phyloP scores from a whole-genome alignment of 2,329 filamentous ascomycete species.

The Paracorniculantispora psalliotae region DNA sequence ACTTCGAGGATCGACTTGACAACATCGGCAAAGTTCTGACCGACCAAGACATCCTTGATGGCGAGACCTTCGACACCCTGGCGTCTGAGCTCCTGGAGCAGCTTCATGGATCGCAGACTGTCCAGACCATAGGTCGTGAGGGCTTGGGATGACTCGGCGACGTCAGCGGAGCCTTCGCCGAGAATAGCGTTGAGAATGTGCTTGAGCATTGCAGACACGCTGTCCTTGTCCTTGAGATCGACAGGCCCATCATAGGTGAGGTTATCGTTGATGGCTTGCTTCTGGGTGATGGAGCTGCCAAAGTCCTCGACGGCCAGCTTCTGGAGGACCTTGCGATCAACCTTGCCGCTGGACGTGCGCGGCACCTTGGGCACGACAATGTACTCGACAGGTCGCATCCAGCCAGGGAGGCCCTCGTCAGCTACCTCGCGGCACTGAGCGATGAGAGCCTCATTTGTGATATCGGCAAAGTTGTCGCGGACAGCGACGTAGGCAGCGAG shows the following conservation, averaged over 20 bases:
- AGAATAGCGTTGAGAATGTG: conserved; percentile 7
- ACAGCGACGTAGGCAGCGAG: conserved; percentile 11
- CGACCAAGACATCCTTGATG: conserved; percentile 10
- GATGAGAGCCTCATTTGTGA: not conserved
- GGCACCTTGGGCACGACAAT: conserved; percentile 8
- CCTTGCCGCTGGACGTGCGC: conserved; percentile 11
- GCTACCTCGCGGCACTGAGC: conserved; percentile 7
- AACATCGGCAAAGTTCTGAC: conserved; percentile 5
- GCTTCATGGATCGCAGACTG: conserved; percentile 11
- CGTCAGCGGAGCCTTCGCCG: not conserved
- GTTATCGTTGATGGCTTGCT: conserved; percentile 2
- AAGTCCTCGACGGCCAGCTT: conserved; percentile 7
- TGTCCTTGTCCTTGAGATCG: conserved; percentile 1
- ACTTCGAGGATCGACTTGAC: conserved; percentile 3
- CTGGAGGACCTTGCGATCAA: conserved; percentile 9
- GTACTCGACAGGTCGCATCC: conserved; percentile 14
- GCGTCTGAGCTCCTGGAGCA: conserved; percentile 10
- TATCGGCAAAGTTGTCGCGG: not conserved
- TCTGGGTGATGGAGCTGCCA: conserved; percentile 10
- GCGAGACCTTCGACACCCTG: conserved; percentile 8
- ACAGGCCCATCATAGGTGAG: not conserved
- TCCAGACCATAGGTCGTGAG: conserved; percentile 11
- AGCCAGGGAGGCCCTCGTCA: conserved; percentile 6
- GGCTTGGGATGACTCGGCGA: not conserved
- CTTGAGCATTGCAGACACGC: conserved; percentile 3